Percentiles rank a stretch among this genome's conserved stretches.
Conservation (phyloP, 805 yeast genomes). For the Zygosaccharomyces lentus region DNA sequence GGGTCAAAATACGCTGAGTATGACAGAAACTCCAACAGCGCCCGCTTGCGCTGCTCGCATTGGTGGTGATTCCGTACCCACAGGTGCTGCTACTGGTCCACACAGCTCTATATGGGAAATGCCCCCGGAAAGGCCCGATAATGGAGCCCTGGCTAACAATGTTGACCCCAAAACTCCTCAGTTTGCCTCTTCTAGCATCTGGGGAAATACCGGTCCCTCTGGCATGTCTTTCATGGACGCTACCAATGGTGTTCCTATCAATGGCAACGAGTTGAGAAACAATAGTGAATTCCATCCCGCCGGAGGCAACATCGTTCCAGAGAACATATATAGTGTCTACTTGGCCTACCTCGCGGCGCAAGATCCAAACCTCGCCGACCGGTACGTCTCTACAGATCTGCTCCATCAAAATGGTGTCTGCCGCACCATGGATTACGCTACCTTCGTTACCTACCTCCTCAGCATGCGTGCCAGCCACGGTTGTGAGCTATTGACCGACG, state of each 20-base stretch:
- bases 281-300: background rate
- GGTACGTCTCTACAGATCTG: conserved; percentile 23
- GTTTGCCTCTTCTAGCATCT: conserved; percentile 10
- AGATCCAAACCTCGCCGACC: conserved; percentile 11
- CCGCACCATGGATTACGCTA: conserved; percentile 17
- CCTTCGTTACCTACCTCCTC: conserved; percentile 22
- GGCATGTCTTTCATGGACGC: conserved; percentile 9
- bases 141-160: conserved; percentile 3
- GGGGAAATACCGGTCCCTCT: conserved; percentile 9
- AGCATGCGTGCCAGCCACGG: conserved; percentile 21
- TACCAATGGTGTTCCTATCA: background rate
- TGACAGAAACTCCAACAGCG: conserved; percentile 4
- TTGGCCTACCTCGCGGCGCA: conserved; percentile 10
- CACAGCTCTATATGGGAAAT: conserved; percentile 31
- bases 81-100: conserved; percentile 2
- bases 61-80: conserved; percentile 2
- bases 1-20: conserved; percentile 1
- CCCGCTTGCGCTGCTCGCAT: background rate
- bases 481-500: conserved; percentile 22
- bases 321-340: conserved; percentile 18
- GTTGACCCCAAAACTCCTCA: background rate
- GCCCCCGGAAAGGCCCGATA: background rate
- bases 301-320: conserved; percentile 6
- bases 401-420: conserved; percentile 22
- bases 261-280: background rate